Evolutionary conservation across 2,329 filamentous ascomycete species (phyloP).

Genomic region (Coleophoma crateriformis): DNA sequence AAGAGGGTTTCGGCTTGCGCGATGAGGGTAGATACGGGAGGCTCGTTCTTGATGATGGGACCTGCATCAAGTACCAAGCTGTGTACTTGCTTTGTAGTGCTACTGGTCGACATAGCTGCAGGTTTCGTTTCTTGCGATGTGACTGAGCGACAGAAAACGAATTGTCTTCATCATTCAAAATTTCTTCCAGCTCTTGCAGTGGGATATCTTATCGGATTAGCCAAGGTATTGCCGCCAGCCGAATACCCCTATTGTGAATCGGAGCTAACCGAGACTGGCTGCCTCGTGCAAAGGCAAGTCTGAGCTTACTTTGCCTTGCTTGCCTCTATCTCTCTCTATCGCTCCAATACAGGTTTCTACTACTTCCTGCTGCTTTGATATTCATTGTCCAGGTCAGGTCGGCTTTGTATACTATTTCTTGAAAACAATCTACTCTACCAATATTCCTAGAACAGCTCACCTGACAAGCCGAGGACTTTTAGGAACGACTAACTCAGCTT

Average conservation of each 20-base stretch:
- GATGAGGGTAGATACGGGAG: conserved; percentile 75
- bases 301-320: background rate
- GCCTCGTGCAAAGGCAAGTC: background rate
- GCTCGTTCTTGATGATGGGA: conserved; percentile 89
- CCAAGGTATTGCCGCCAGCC: no score
- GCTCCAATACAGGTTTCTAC: background rate
- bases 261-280: conserved; percentile 6
- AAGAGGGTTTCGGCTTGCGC: conserved; percentile 70
- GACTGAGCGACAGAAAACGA: no score
- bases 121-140: no score
- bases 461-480: no score
- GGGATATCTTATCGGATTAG: no score
- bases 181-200: no score
- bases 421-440: background rate
- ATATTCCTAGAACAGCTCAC: no score
- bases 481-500: no score
- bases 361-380: background rate
- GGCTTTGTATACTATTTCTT: background rate
- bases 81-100: conserved; percentile 61
- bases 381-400: background rate
- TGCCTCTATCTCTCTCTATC: background rate
- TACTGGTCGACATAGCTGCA: conserved; percentile 7
- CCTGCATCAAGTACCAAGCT: conserved; percentile 86
- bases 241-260: no score
- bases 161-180: no score